Evolutionary conservation across 495 filamentous ascomycete genomes (phyloP).

Genomic region (Venustampulla echinocandica): DNA sequence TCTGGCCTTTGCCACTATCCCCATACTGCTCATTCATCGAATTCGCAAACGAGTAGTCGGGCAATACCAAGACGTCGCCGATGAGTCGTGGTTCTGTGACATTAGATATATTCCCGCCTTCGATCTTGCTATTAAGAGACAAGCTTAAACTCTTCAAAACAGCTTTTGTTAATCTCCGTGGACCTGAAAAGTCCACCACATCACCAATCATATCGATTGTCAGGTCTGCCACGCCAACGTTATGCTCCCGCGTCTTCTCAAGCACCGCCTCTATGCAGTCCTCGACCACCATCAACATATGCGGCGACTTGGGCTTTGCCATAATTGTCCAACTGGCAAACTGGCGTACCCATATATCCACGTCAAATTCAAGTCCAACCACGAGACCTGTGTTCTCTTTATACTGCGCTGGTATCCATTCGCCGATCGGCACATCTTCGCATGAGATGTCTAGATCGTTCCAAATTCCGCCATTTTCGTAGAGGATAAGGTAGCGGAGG

Average conservation of each 20-base stretch:
- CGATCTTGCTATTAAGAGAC: not conserved
- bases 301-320: constrained; percentile 29
- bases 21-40: not conserved
- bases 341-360: constrained; percentile 13
- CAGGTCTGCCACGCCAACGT: constrained; percentile 23
- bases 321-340: constrained; percentile 39
- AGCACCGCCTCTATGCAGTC: constrained; percentile 28
- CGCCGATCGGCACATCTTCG: constrained; percentile 36
- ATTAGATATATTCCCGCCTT: constrained; percentile 2
- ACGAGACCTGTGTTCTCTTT: constrained; percentile 26
- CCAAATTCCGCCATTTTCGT: constrained; percentile 49
- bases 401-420: constrained; percentile 45
- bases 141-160: constrained; percentile 5
- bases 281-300: constrained; percentile 29
- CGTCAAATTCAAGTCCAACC: constrained; percentile 33
- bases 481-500: constrained; percentile 50
- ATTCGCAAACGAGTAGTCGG: constrained; percentile 4
- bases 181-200: constrained; percentile 9
- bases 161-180: constrained; percentile 4
- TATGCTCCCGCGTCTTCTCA: constrained; percentile 21
- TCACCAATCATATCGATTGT: constrained; percentile 8
- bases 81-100: constrained; percentile 3
- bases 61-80: constrained; percentile 10
- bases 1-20: constrained; percentile 1
- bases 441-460: constrained; percentile 49